These are phyloP conservation scores for Pseudopediastrum boryanum DNA, from an alignment of 139 green algal genomes.

Conservation along the genomic window DNA sequence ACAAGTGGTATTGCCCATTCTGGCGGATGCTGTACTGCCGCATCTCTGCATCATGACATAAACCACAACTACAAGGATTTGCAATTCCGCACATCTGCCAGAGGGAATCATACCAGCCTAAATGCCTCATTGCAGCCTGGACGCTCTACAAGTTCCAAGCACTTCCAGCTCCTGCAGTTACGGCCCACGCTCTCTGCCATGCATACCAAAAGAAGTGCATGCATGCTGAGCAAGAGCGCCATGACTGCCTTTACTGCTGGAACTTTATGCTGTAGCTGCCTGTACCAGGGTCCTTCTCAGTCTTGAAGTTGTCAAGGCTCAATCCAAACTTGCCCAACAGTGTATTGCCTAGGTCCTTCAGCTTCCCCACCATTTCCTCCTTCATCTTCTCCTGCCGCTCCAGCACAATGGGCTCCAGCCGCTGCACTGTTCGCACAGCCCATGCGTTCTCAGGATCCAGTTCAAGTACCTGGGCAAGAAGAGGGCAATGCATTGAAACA, in stretches of 20 bases:
- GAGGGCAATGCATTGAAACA: background rate
- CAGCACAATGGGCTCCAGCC: conserved; percentile 80
- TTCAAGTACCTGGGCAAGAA: conserved; percentile 60
- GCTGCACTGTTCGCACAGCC: conserved; percentile 45
- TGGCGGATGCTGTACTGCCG: too few relatives aligned
- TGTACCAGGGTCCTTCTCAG: conserved; percentile 90
- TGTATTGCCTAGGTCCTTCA: conserved; percentile 97
- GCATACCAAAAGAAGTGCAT: too few relatives aligned
- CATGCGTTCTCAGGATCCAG: conserved; percentile 66
- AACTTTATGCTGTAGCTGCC: conserved; percentile 95
- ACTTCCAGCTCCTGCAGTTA: too few relatives aligned
- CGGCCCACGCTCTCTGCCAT: too few relatives aligned
- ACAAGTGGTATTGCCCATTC: too few relatives aligned
- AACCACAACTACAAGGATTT: too few relatives aligned
- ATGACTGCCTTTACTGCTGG: conserved; percentile 45
- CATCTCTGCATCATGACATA: too few relatives aligned
- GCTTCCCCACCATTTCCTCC: conserved; percentile 75
- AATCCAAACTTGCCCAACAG: conserved; percentile 97
- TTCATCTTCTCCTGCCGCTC: conserved; percentile 93
- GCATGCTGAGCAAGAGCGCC: too few relatives aligned
- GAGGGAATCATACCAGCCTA: too few relatives aligned
- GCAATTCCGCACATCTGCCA: too few relatives aligned
- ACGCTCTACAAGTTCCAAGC: too few relatives aligned
- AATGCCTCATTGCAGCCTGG: too few relatives aligned
- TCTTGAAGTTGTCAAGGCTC: conserved; percentile 97